Evolutionary conservation across 805 yeast species (phyloP), one percentile per base, ranked within the genome.

Genomic region (Lachancea lanzarotensis): DNA sequence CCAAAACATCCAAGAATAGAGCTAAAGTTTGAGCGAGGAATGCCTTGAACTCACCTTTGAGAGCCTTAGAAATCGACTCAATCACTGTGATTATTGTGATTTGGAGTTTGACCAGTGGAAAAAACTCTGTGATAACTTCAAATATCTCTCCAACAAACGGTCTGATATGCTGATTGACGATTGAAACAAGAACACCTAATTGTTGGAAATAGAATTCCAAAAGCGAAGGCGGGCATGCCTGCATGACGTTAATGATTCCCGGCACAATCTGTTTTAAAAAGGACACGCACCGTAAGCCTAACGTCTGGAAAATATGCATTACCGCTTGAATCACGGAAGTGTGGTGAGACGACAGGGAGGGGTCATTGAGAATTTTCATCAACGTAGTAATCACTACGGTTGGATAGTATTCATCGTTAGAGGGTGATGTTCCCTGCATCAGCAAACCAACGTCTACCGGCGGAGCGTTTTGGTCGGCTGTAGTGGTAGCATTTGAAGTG

Each of bases 401-500:
- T 2, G 98, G 96, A 56, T 86, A 90, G 55, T 90, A 93, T 54
- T 91, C 97, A 45, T 90, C 98, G 53, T 76, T 76, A 0, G 95
- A 82, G 1, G 98, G 98, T 6, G 95, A 84, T 75, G 87, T 84
- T 3, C 96, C 96, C 56, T 86, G 86, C 90, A 93, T 88, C 42
- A 93, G 70, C 19, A 93, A 69, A 5, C 91, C 87, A 52, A 91
- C 84, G 56, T 93, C 98, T 6, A 89, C 79, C 0, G 97, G 84
- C 2, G 96, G 93, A 2, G 91, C 88, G 56, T 84, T 84, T 50
- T 86, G 91, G 52, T 86, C 95, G 0, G 77, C 82, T 3, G 67
- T 51, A 26, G 62, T 60, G 45, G 65, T 65, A 1, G 67, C 60
- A 38, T 75, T 79, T 0, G 83, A 75, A 1, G 72, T 73, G 46